These are phyloP conservation scores for Gaertneriomyces sp. DNA, from an alignment of 192 early-diverging fungal genomes.

Conservation along the genomic window DNA sequence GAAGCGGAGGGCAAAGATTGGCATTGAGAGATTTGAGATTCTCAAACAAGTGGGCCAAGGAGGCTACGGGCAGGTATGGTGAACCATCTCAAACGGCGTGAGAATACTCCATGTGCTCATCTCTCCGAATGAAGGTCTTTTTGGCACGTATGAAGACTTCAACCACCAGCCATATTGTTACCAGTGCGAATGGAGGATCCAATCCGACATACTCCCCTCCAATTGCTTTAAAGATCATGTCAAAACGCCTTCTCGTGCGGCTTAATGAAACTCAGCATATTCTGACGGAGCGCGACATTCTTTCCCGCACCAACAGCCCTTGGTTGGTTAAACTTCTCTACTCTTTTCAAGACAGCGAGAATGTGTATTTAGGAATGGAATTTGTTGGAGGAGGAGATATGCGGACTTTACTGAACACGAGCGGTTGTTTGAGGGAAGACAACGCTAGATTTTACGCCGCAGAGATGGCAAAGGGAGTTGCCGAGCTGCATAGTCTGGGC, in stretches of 20 bases:
- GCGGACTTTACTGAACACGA: constrained; percentile 70
- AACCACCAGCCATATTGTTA: neutral
- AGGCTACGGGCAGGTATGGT: constrained; percentile 64
- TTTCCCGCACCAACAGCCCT: constrained; percentile 59
- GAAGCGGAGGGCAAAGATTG: constrained; percentile 63
- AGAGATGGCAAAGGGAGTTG: constrained; percentile 79
- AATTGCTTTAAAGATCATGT: constrained; percentile 65
- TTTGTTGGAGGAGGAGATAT: constrained; percentile 71
- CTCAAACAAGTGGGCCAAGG: constrained; percentile 75
- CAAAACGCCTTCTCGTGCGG: constrained; percentile 59
- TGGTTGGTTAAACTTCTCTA: constrained; percentile 92
- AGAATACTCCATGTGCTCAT: neutral
- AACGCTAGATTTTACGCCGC: constrained; percentile 84
- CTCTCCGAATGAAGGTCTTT: constrained; percentile 44
- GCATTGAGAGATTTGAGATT: constrained; percentile 65
- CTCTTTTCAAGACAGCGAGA: constrained; percentile 76
- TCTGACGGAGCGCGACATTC: constrained; percentile 72
- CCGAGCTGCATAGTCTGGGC: constrained; percentile 77
- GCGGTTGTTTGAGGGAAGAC: constrained; percentile 67
- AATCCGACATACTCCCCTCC: neutral
- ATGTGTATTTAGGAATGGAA: constrained; percentile 74
- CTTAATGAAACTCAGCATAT: constrained; percentile 59
- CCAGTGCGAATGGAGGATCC: neutral
- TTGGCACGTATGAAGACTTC: constrained; percentile 56
- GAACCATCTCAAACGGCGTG: no score